A percentile compares a stretch with the other conserved stretches of the same genome.
Evolutionary conservation across 192 early-diverging fungal species (phyloP).

Genomic region (Umbelopsis sp.): DNA sequence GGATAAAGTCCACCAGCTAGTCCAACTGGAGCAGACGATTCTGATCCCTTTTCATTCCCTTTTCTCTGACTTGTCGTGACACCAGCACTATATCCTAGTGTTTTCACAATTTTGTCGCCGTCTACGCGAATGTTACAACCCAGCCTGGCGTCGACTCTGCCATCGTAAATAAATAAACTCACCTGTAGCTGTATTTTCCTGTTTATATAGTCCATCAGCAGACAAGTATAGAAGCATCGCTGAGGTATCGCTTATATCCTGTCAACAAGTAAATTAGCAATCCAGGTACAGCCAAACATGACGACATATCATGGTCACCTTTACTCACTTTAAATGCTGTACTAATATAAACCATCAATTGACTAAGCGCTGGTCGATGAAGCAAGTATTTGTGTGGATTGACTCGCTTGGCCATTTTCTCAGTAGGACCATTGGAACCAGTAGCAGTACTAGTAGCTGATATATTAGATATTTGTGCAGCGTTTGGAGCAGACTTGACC

Average conservation of each 20-base stretch:
- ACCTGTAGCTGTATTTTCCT: not conserved
- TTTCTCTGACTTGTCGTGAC: constrained; percentile 74
- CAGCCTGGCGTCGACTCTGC: no score
- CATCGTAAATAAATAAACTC: not conserved
- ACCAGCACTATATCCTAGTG: constrained; percentile 73
- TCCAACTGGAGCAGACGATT: not conserved
- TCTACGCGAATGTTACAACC: not conserved
- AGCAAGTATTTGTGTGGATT: constrained; percentile 91
- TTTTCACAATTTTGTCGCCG: not conserved
- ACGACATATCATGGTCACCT: not conserved
- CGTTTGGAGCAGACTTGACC: constrained; percentile 3
- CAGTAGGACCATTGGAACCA: constrained; percentile 17
- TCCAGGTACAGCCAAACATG: not conserved
- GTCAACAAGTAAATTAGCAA: not conserved
- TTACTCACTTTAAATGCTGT: constrained; percentile 83
- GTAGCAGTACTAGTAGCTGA: constrained; percentile 1
- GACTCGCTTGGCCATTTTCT: constrained; percentile 41
- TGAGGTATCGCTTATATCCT: constrained; percentile 86
- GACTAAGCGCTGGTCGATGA: constrained; percentile 88
- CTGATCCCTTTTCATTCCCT: constrained; percentile 45
- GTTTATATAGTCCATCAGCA: constrained; percentile 68
- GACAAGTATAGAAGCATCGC: constrained; percentile 90
- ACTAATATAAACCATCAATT: constrained; percentile 89
- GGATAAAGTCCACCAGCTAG: constrained; percentile 71
- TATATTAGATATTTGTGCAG: constrained; percentile 23